Evolutionary conservation across 2,329 filamentous ascomycete species (phyloP), one percentile per base, ranked within the genome.

Genomic region (Penicillium sp.): DNA sequence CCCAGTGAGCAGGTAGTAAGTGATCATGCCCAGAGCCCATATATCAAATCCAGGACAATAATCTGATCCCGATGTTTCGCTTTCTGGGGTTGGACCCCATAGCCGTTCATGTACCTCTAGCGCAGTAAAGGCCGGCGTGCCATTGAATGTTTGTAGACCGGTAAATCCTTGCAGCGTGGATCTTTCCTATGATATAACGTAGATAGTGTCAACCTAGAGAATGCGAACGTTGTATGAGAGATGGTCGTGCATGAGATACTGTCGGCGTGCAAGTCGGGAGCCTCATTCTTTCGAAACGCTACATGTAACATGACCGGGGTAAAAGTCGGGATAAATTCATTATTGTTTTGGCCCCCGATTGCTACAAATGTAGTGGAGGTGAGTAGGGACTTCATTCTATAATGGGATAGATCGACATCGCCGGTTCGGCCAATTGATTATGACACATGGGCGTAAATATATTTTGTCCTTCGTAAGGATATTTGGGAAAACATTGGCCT

Each of bases 351-450:
- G 49, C 39, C 55, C 42, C 45, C 22, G 34, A 37, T 35, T n/a
- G 20, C 38, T 26, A 39, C 18, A 24, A 42, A 40, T 24, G 14
- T 13, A 52, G 43, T 42, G 42, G 22, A 45, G 49, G 18, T 32
- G 24, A 9, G 14, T 26, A 38, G 54, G 18, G 44, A 39, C 40
- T 37, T 13, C 10, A 53, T 48, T 34, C 56, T 54, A 44, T 53
- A 59, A 56, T 24, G 46, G 47, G 37, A 57, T 61, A 51, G 44
- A 56, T 57, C 45, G 37, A 44, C 39, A 35, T 43, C 14, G 32
- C 18, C 6, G 22, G 16, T 11, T 37, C 35, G 31, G 43, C 31
- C 40, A 53, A 57, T 45, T 29, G 51, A 54, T 40, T 11, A 58
- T 55, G 20, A 40, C 24, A 26, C 22, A 18, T n/a, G 37, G 35